These are phyloP conservation scores for Carex pumila DNA, from an alignment of 176 grass and related monocot genomes.

Conservation along the genomic window DNA sequence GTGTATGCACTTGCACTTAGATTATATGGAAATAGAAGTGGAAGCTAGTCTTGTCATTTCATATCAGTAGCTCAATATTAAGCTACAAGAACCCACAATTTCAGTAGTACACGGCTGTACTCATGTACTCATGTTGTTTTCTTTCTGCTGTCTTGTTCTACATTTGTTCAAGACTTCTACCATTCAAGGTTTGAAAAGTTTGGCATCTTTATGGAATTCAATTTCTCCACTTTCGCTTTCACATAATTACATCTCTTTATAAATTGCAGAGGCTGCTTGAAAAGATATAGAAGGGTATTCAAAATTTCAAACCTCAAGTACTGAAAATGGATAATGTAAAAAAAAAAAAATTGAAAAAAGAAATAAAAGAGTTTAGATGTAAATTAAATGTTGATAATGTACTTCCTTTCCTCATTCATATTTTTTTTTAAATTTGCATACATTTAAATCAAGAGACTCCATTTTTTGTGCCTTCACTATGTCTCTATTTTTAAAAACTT, in stretches of 20 bases:
- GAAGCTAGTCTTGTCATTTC: conserved; percentile 23
- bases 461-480: no score
- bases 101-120: background rate
- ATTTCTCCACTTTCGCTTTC: background rate
- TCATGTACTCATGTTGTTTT: background rate
- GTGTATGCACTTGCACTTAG: conserved; percentile 87
- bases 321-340: background rate
- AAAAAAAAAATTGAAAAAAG: background rate
- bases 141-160: background rate
- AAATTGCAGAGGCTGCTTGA: background rate
- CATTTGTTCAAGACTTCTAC: conserved; percentile 5
- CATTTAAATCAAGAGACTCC: no score
- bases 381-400: background rate
- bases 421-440: background rate
- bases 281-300: background rate
- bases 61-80: background rate
- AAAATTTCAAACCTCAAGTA: background rate
- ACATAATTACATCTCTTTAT: background rate
- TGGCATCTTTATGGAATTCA: background rate
- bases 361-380: background rate
- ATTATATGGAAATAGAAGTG: conserved; percentile 74
- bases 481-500: no score
- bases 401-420: background rate
- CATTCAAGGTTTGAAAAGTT: background rate
- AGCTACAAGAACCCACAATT: background rate